Evolutionary conservation across 106 monocot species (phyloP).

Genomic region (Apostasia shenzhenica): DNA sequence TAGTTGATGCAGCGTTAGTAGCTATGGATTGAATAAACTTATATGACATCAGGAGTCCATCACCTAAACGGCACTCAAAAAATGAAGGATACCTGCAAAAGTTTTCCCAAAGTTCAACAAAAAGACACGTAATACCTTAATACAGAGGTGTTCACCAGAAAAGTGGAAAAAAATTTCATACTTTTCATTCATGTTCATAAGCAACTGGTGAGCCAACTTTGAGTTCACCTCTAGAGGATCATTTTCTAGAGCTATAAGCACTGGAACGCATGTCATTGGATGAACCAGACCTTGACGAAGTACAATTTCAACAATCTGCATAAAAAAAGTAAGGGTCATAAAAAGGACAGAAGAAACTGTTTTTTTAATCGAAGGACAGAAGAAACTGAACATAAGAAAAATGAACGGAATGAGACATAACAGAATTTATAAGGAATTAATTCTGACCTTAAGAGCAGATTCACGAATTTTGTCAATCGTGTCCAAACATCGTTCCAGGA

Average conservation of each 20-base stretch:
- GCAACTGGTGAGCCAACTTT: constrained; percentile 90
- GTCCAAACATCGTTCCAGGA: constrained; percentile 80
- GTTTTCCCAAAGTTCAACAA: neutral
- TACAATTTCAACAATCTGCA: constrained; percentile 97
- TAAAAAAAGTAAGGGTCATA: too few species aligned
- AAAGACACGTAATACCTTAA: neutral
- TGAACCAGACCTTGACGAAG: constrained; percentile 95
- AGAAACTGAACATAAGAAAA: neutral
- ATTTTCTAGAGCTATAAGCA: constrained; percentile 88
- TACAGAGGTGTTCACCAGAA: neutral
- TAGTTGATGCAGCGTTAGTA: constrained; percentile 23
- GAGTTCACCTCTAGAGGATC: constrained; percentile 82
- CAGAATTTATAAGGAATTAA: neutral
- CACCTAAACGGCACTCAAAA: constrained; percentile 94
- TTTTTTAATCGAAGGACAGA: neutral
- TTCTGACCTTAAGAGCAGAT: constrained; percentile 68
- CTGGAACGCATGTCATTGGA: constrained; percentile 95
- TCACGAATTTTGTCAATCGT: constrained; percentile 73
- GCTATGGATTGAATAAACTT: constrained; percentile 61
- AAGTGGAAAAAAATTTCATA: constrained; percentile 23
- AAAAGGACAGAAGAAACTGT: constrained; percentile 6
- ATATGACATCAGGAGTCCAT: constrained; percentile 94
- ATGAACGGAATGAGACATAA: neutral
- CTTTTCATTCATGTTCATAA: constrained; percentile 98
- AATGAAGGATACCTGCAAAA: constrained; percentile 87